phyloP scores from a whole-genome alignment of 1,284 basidiomycete genomes.

The Nidula niveotomentosa region DNA sequence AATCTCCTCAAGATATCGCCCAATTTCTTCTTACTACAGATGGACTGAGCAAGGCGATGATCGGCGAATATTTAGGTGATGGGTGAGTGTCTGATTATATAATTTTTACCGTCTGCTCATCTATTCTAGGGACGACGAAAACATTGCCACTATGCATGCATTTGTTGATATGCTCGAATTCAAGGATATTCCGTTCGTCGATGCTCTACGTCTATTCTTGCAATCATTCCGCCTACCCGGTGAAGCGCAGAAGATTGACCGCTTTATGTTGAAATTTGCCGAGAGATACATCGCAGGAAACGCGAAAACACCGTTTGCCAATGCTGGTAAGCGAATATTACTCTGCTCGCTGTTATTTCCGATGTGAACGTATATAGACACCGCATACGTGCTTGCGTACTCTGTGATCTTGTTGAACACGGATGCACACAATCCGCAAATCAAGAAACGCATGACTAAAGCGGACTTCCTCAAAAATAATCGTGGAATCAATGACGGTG shows the following conservation, averaged over 20 bases:
- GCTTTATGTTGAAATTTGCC: slow-evolving; percentile 98
- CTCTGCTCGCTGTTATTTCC: not conserved
- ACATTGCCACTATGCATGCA: slow-evolving; percentile 93
- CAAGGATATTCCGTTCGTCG: slow-evolving; percentile 77
- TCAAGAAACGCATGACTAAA: slow-evolving; percentile 93
- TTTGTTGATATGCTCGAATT: slow-evolving; percentile 94
- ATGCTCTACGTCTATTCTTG: slow-evolving; percentile 85
- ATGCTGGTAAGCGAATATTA: slow-evolving; percentile 58
- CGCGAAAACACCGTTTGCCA: slow-evolving; percentile 78
- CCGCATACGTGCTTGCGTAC: slow-evolving; percentile 92
- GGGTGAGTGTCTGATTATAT: slow-evolving; percentile 54
- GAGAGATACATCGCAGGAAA: slow-evolving; percentile 93
- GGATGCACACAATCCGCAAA: slow-evolving; percentile 91
- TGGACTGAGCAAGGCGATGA: slow-evolving; percentile 93
- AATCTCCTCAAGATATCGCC: slow-evolving; percentile 81
- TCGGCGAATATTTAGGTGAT: slow-evolving; percentile 98
- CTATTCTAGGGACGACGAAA: slow-evolving; percentile 70
- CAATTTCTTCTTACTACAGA: slow-evolving; percentile 88
- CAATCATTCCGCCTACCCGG: slow-evolving; percentile 96
- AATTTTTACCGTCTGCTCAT: not conserved
- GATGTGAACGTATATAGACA: slow-evolving; percentile 49
- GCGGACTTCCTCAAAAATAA: slow-evolving; percentile 91
- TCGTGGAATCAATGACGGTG: slow-evolving; percentile 90
- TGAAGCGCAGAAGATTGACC: slow-evolving; percentile 96
- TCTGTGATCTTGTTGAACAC: slow-evolving; percentile 96